Evolutionary conservation across 768 basidiomycete species (phyloP).

Genomic region (Leccinum rimulosum): DNA sequence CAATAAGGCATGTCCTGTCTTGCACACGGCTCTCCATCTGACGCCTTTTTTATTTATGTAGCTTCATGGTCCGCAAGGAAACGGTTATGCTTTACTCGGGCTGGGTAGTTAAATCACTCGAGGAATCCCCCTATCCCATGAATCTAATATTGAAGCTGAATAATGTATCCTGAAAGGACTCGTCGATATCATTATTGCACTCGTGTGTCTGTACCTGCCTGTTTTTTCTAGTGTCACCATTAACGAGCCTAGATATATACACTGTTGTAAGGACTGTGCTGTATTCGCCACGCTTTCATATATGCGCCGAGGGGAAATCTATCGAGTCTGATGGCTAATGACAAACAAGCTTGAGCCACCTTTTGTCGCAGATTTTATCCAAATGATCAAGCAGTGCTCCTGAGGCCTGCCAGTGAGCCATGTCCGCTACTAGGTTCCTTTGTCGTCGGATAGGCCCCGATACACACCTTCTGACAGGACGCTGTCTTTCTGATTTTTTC

Average conservation of each 20-base stretch:
- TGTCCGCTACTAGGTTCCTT: conserved; percentile 7
- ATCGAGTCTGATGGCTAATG: not conserved
- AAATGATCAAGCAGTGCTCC: conserved; percentile 13
- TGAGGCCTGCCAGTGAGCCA: not conserved
- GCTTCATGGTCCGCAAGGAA: conserved; percentile 72
- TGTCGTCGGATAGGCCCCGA: conserved; percentile 10
- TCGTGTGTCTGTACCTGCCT: conserved; percentile 23
- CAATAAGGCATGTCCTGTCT: conserved; percentile 45
- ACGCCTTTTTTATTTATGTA: conserved; percentile 26
- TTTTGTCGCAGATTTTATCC: not conserved
- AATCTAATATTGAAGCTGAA: conserved; percentile 7
- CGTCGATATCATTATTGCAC: conserved; percentile 20
- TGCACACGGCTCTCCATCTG: not conserved
- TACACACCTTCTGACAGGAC: not conserved
- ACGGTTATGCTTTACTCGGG: conserved; percentile 70
- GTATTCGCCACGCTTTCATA: not conserved
- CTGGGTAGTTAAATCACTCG: conserved; percentile 37
- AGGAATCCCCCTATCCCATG: conserved; percentile 1
- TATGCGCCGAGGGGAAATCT: not conserved
- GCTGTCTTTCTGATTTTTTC: conserved; percentile 9
- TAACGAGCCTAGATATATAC: conserved; percentile 12
- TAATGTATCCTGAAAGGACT: conserved; percentile 9
- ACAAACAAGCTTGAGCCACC: not conserved
- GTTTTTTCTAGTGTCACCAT: conserved; percentile 11
- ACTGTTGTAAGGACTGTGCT: conserved; percentile 8